Conservation (phyloP, 148 eudicot genomes). For the Arbutus unedo region DNA sequence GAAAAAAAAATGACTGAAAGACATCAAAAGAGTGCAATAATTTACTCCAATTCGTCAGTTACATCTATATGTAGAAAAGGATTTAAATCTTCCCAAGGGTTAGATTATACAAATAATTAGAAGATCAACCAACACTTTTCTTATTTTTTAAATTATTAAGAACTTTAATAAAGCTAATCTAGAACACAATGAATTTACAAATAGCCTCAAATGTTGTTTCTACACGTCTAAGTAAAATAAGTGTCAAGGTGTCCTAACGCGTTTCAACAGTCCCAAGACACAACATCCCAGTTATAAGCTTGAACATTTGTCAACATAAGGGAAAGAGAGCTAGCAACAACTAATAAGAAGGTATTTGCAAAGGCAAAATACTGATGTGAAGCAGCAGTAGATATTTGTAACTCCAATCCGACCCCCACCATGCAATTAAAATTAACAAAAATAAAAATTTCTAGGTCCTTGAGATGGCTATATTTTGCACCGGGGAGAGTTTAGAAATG, state of each 20-base stretch:
- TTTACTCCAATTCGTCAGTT: background rate
- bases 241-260: background rate
- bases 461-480: background rate
- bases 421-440: background rate
- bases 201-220: background rate
- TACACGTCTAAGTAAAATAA: background rate
- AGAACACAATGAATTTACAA: background rate
- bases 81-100: background rate
- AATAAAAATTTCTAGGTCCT: background rate
- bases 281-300: background rate
- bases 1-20: background rate
- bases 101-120: background rate
- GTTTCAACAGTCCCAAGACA: background rate
- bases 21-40: background rate
- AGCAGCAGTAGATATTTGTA: slow-evolving; percentile 8
- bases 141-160: background rate
- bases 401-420: background rate
- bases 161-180: background rate
- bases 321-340: background rate
- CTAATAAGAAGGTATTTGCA: background rate
- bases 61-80: background rate
- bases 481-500: background rate
- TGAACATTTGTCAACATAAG: background rate
- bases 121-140: background rate
- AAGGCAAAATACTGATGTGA: background rate